Conservation (phyloP, 2,329 filamentous ascomycete genomes). For the Botrytis paeoniae region DNA sequence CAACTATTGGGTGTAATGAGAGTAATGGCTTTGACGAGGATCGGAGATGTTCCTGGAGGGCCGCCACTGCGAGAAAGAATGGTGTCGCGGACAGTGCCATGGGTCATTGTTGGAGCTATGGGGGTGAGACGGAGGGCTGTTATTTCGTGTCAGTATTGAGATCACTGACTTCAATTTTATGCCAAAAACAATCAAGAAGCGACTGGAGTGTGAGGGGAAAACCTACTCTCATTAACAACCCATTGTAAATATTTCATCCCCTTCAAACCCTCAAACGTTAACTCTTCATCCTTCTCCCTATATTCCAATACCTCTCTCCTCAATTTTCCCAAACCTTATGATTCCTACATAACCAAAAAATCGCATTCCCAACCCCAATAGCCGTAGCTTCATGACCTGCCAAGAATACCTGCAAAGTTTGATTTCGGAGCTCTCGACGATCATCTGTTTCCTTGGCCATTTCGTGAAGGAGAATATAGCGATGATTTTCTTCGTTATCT, state of each 20-base stretch:
- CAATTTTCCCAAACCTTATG: constrained; percentile 35
- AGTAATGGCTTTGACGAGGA: constrained; percentile 30
- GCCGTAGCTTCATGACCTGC: constrained; percentile 44
- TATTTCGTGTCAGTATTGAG: background rate
- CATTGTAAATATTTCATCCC: background rate
- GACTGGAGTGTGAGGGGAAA: background rate
- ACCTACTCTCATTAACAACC: background rate
- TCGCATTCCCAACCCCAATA: constrained; percentile 38
- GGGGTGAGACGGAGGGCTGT: background rate
- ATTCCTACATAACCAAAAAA: constrained; percentile 30
- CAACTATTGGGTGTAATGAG: constrained; percentile 13
- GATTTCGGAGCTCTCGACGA: constrained; percentile 38
- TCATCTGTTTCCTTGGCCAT: constrained; percentile 38
- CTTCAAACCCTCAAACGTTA: constrained; percentile 42
- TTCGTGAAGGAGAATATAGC: background rate
- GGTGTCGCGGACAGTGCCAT: constrained; percentile 23
- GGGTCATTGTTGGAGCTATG: constrained; percentile 11
- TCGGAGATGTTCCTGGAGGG: constrained; percentile 27
- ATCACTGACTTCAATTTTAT: no score
- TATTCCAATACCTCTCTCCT: constrained; percentile 31
- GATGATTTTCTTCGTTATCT: background rate
- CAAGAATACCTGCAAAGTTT: constrained; percentile 39
- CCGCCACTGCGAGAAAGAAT: constrained; percentile 35
- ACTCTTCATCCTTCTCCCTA: constrained; percentile 40
- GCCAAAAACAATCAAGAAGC: no score